Conservation (phyloP, 208 protist genomes). For the Wallacemonas sp. region DNA sequence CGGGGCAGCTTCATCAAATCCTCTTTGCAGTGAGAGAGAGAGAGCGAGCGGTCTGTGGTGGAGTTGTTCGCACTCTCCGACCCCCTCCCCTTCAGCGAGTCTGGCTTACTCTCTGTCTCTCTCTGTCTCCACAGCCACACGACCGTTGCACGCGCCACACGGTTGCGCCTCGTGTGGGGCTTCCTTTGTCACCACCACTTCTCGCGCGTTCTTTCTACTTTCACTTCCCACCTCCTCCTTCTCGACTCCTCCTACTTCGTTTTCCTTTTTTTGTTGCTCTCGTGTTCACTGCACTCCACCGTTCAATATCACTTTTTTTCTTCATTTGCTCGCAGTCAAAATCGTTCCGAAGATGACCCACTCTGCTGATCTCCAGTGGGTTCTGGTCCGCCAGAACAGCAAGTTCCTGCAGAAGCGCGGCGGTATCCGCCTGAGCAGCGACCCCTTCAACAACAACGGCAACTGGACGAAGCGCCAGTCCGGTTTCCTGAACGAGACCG, state of each 20-base stretch:
- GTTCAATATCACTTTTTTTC: not conserved
- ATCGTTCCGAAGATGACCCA: constrained; percentile 55
- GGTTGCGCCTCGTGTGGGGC: no score
- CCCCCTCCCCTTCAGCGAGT: no score
- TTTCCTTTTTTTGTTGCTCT: constrained; percentile 5
- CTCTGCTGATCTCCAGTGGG: constrained; percentile 88
- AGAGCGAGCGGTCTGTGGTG: no score
- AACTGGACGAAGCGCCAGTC: constrained; percentile 87
- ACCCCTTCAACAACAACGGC: constrained; percentile 90
- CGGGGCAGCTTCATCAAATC: no score
- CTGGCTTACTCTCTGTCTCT: no score
- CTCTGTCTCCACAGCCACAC: no score
- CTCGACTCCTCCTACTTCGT: not conserved
- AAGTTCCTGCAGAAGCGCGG: constrained; percentile 86
- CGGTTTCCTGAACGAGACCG: constrained; percentile 75
- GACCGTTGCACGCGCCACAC: no score
- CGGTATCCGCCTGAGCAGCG: constrained; percentile 77
- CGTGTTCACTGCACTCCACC: not conserved
- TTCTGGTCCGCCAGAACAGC: constrained; percentile 82
- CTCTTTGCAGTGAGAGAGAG: no score
- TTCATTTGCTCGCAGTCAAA: not conserved
- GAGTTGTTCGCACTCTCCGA: no score
- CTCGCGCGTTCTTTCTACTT: no score
- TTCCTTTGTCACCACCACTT: no score
- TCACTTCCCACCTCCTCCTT: no score